These are phyloP conservation scores for Stephanodiscus triporus DNA, from an alignment of 108 stramenopile species.

Conservation along the genomic window DNA sequence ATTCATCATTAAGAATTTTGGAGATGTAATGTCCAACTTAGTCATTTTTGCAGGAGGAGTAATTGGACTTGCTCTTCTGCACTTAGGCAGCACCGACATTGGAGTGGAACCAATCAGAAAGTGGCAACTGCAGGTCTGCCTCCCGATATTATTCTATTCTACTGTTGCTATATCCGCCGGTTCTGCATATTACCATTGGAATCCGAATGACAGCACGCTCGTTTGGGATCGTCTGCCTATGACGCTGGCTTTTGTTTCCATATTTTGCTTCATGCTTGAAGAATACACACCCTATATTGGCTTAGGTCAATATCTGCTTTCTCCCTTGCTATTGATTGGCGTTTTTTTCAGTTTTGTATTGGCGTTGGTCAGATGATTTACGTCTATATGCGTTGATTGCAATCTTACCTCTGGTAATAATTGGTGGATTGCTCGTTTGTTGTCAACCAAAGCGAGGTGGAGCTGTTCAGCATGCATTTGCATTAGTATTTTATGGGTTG, in stretches of 20 bases:
- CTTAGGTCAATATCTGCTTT: constrained; percentile 14
- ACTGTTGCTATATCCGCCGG: constrained; percentile 29
- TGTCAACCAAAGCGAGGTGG: constrained; percentile 16
- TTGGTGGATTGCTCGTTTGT: constrained; percentile 13
- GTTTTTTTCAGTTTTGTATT: constrained; percentile 27
- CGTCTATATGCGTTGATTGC: constrained; percentile 25
- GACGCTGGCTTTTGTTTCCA: constrained; percentile 31
- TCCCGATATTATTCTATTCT: constrained; percentile 31
- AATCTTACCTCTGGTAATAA: constrained; percentile 24
- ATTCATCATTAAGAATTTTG: constrained; percentile 25
- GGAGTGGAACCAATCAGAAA: neutral
- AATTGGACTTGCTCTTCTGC: constrained; percentile 14
- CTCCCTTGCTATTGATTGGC: constrained; percentile 16
- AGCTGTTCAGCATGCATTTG: constrained; percentile 17
- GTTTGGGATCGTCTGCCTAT: constrained; percentile 46
- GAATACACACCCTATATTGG: constrained; percentile 13
- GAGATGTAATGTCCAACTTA: constrained; percentile 22
- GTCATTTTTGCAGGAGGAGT: constrained; percentile 27
- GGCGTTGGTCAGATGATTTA: constrained; percentile 34
- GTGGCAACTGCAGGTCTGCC: constrained; percentile 22
- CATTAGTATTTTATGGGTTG: constrained; percentile 14
- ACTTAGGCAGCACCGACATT: neutral
- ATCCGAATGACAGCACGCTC: constrained; percentile 25
- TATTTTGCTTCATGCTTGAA: constrained; percentile 26
- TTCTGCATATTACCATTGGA: constrained; percentile 43